These are phyloP conservation scores for Suhomyces wounanorum DNA, from an alignment of 1,139 yeast genomes.

Conservation along the genomic window DNA sequence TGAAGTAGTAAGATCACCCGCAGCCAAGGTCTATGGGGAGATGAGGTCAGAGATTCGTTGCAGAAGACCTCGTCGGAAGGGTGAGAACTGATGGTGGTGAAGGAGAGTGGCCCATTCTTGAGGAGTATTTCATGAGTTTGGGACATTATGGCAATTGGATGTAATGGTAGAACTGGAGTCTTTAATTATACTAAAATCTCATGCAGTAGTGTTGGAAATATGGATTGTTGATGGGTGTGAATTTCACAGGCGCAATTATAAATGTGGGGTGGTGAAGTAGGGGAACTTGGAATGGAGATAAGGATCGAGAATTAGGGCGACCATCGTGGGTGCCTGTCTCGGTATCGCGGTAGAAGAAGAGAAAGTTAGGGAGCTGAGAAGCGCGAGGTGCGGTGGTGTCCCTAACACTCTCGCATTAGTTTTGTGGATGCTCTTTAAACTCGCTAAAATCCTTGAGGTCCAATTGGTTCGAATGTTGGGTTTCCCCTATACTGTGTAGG, in stretches of 20 bases:
- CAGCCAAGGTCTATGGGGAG: constrained; percentile 21
- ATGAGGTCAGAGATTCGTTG: constrained; percentile 3
- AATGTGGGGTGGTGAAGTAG: neutral
- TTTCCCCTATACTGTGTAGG: too few species aligned
- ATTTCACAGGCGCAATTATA: neutral
- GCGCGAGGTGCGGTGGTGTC: neutral
- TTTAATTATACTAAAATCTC: neutral
- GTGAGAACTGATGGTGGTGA: constrained; percentile 31
- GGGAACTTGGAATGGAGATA: neutral
- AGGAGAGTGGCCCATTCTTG: constrained; percentile 25
- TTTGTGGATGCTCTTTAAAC: too few species aligned
- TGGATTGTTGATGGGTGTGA: neutral
- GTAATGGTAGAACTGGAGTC: neutral
- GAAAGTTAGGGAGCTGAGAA: neutral
- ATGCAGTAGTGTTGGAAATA: neutral
- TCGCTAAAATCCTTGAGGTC: too few species aligned
- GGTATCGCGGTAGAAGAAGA: neutral
- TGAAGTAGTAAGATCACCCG: constrained; percentile 38
- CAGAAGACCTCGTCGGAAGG: constrained; percentile 21
- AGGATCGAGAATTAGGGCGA: neutral
- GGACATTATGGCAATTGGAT: constrained; percentile 1
- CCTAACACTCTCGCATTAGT: too few species aligned
- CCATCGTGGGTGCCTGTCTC: neutral
- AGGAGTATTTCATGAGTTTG: constrained; percentile 20
- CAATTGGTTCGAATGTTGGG: too few species aligned